phyloP scores from a whole-genome alignment of 2,329 filamentous ascomycete species.

The Fusarium proliferatum region DNA sequence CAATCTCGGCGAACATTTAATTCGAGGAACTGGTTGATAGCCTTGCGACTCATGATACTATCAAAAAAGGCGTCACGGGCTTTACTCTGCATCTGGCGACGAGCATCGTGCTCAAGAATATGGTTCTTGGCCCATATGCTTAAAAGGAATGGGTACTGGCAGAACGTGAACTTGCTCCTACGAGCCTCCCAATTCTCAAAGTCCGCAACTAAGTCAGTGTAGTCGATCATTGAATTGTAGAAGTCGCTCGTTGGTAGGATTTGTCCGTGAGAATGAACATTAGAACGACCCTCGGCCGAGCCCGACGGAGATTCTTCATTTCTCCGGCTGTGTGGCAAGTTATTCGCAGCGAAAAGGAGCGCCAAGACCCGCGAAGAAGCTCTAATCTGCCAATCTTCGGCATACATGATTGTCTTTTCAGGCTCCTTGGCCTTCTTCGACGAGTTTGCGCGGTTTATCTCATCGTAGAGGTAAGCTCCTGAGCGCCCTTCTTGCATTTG shows the following conservation, averaged over 20 bases:
- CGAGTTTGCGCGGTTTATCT: slow-evolving; percentile 67
- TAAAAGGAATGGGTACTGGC: slow-evolving; percentile 90
- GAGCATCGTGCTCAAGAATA: slow-evolving; percentile 88
- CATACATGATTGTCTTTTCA: slow-evolving; percentile 71
- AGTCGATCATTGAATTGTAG: slow-evolving; percentile 88
- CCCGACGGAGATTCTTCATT: slow-evolving; percentile 38
- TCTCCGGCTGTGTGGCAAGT: slow-evolving; percentile 56
- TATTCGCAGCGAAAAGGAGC: slow-evolving; percentile 85
- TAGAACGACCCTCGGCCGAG: slow-evolving; percentile 42
- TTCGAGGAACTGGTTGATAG: slow-evolving; percentile 80
- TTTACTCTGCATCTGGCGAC: slow-evolving; percentile 88
- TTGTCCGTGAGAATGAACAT: slow-evolving; percentile 63
- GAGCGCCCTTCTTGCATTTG: slow-evolving; percentile 74
- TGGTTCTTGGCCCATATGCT: slow-evolving; percentile 94
- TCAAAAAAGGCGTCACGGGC: slow-evolving; percentile 92
- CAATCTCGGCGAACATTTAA: slow-evolving; percentile 85
- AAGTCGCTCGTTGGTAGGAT: slow-evolving; percentile 85
- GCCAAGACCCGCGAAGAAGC: slow-evolving; percentile 84
- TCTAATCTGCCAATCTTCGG: slow-evolving; percentile 90
- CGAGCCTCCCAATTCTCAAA: slow-evolving; percentile 89
- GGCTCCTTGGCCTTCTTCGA: slow-evolving; percentile 67
- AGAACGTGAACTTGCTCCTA: slow-evolving; percentile 82
- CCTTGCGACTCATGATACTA: slow-evolving; percentile 81
- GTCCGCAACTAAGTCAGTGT: slow-evolving; percentile 84
- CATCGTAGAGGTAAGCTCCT: slow-evolving; percentile 79